Percentiles rank a stretch among this genome's conserved stretches.
Evolutionary conservation across 208 protist species (phyloP).

Genomic region (Leishmania guyanensis): DNA sequence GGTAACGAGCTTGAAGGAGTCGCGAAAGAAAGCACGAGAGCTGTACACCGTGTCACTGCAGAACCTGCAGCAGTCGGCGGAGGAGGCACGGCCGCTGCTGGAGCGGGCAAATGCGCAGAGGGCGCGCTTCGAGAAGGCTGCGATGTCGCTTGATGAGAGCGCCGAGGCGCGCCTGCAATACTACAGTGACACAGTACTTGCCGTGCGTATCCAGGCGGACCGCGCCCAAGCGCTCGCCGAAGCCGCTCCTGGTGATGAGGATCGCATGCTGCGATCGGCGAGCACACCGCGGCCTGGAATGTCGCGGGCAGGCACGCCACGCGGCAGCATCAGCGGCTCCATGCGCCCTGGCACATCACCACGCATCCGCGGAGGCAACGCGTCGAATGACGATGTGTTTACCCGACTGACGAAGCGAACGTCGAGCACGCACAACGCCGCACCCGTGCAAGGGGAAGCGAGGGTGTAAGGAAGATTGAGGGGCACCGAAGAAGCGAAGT

Average conservation of each 20-base stretch:
- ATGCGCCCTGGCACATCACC: slow-evolving; percentile 8
- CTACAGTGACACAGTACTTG: slow-evolving; percentile 13
- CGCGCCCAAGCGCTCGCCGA: slow-evolving; percentile 11
- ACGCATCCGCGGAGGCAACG: neutral
- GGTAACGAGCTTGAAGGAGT: slow-evolving; percentile 10
- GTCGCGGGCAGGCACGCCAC: slow-evolving; percentile 21
- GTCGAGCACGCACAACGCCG: slow-evolving; percentile 3
- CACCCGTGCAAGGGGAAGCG: neutral
- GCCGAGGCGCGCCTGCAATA: slow-evolving; percentile 6
- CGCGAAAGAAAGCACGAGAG: slow-evolving; percentile 9
- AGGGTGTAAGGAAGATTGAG: neutral
- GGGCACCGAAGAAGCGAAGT: neutral
- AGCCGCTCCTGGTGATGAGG: slow-evolving; percentile 13
- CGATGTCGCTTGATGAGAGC: slow-evolving; percentile 7
- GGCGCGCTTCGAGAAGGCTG: neutral
- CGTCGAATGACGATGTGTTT: slow-evolving; percentile 23
- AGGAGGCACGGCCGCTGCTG: slow-evolving; percentile 20
- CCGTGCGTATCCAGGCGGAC: slow-evolving; percentile 18
- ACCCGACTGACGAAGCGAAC: slow-evolving; percentile 3
- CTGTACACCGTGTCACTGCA: slow-evolving; percentile 9
- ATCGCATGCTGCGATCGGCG: slow-evolving; percentile 21
- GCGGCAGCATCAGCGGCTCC: slow-evolving; percentile 21
- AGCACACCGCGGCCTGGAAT: slow-evolving; percentile 3
- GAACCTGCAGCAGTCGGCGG: neutral
- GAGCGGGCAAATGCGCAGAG: slow-evolving; percentile 8